These are phyloP conservation scores for Gomphus bonarii DNA, from an alignment of 1,284 basidiomycete genomes.

Conservation along the genomic window DNA sequence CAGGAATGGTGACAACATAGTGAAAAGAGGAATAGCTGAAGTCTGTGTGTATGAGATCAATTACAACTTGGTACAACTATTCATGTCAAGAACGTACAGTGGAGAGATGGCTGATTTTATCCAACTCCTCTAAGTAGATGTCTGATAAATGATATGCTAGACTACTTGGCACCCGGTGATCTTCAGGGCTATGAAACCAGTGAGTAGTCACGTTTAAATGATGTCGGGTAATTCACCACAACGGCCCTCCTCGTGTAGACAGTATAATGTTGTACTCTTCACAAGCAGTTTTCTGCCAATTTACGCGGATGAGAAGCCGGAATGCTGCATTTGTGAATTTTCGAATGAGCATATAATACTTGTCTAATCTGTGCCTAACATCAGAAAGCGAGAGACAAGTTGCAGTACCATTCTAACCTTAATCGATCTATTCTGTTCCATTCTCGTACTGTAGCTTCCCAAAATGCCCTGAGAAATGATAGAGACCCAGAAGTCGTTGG, in stretches of 20 bases:
- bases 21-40: conserved; percentile 45
- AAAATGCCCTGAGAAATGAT: conserved; percentile 80
- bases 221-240: conserved; percentile 47
- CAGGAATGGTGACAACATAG: conserved; percentile 60
- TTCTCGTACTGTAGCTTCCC: conserved; percentile 81
- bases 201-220: background rate
- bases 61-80: conserved; percentile 6
- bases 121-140: conserved; percentile 85
- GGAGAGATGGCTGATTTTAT: conserved; percentile 38
- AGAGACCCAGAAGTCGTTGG: conserved; percentile 50
- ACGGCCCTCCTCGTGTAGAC: conserved; percentile 52
- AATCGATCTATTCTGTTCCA: conserved; percentile 90
- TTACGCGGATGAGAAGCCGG: conserved; percentile 57
- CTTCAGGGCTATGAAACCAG: conserved; percentile 43
- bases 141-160: conserved; percentile 83
- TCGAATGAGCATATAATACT: conserved; percentile 92
- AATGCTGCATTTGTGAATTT: conserved; percentile 83
- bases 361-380: conserved; percentile 66
- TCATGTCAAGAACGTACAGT: conserved; percentile 11
- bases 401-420: conserved; percentile 41
- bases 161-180: conserved; percentile 68
- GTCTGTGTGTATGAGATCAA: background rate
- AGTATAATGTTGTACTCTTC: conserved; percentile 62
- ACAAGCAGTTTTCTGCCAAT: conserved; percentile 55
- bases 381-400: background rate